A percentile compares a stretch with the other conserved stretches of the same genome.
Evolutionary conservation across 139 green algal genomes (phyloP).

Genomic region (Trebouxia sp.): DNA sequence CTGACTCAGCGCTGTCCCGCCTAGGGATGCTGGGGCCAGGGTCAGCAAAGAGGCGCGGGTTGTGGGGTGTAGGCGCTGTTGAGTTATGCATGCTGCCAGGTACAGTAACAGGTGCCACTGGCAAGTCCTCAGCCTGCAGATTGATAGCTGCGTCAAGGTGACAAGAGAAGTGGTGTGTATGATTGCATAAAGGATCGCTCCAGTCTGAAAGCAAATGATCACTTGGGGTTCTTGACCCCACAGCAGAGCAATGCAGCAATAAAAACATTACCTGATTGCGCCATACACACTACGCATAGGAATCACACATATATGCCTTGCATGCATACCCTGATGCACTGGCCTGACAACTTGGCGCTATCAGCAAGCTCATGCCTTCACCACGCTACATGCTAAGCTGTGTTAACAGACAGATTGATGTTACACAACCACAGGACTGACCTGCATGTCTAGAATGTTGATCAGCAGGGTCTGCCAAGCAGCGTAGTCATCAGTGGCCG

Average conservation of each 20-base stretch:
- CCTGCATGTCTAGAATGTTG: constrained; percentile 40
- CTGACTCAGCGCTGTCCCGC: neutral
- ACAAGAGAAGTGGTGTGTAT: too few relatives aligned
- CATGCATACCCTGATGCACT: neutral
- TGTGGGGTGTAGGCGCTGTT: neutral
- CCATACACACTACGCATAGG: neutral
- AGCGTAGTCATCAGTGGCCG: constrained; percentile 26
- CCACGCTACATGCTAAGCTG: neutral
- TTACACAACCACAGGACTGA: neutral
- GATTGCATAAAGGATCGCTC: too few relatives aligned
- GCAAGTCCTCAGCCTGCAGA: neutral
- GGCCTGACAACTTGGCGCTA: neutral
- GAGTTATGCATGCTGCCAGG: neutral
- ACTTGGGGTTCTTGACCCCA: too few relatives aligned
- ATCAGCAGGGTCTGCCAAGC: constrained; percentile 32
- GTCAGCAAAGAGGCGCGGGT: neutral
- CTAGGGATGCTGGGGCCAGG: neutral
- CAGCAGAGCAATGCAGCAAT: neutral
- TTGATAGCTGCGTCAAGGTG: neutral
- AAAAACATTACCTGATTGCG: neutral
- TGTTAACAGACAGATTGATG: too few relatives aligned
- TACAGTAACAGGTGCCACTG: neutral
- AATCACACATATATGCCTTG: too few relatives aligned
- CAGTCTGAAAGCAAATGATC: too few relatives aligned
- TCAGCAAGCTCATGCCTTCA: too few relatives aligned